Evolutionary conservation across 495 filamentous ascomycete species (phyloP), one percentile per base, ranked within the genome.

Genomic region (Physcia stellaris): DNA sequence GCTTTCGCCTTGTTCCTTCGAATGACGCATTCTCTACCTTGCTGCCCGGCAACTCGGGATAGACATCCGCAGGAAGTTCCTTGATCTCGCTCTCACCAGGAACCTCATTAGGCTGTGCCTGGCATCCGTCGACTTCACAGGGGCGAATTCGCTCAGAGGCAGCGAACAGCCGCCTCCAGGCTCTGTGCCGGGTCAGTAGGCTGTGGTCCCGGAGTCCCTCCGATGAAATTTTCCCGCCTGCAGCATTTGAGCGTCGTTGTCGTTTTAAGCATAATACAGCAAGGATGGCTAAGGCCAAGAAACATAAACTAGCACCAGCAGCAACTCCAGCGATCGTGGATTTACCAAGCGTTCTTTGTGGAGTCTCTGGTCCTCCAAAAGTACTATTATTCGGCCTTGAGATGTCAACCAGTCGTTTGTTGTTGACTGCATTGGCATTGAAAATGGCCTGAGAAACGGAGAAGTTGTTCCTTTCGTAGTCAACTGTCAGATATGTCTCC

Each of bases 401-500:
- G 35, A 45, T 48, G 35, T 33, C 17, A 24, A 38, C 22, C 4
- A 38, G 22, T 4, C 4, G 24, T 23, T 27, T 11, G 18, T 38
- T 18, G 37, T 11, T 23, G 19, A 20, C 33, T n/a, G 33, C 24
- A 17, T 15, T 21, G 22, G 30, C 42, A 3, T 37, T 60, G 43
- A 74, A 77, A 17, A 55, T 56, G 6, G 74, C 72, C 44, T 76
- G 65, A 39, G 73, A 63, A 3, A 81, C 39, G 2, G 52, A 55
- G 22, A 81, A 80, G 22, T 54, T 64, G 17, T 60, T 61, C 18
- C 64, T 62, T 35, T 82, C 77, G 51, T 80, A 82, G 42, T 77
- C 71, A n/a, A 67, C 70, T 13, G 73, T 70, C 9, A 83, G 47
- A 43, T 83, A 83, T 12, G 73, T 67, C 54, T 82, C 79, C 57